These are phyloP conservation scores for Viola odorata DNA, from an alignment of 345 rosid genomes.

Conservation along the genomic window DNA sequence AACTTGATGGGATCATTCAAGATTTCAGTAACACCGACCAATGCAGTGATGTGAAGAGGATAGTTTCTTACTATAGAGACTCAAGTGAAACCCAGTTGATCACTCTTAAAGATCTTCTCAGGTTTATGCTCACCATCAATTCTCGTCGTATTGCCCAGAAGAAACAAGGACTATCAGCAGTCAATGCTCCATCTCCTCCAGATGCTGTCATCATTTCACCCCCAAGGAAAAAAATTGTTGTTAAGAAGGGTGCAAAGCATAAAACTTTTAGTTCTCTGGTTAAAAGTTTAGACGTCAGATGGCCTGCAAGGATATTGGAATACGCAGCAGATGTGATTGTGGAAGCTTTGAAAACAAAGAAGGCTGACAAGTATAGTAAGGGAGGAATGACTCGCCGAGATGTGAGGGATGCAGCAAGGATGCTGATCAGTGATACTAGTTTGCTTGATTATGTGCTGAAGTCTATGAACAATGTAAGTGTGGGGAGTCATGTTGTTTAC, in stretches of 20 bases:
- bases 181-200: slow-evolving; percentile 13
- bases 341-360: slow-evolving; percentile 48
- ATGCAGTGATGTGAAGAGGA: slow-evolving; percentile 35
- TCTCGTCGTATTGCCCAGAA: slow-evolving; percentile 29
- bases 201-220: slow-evolving; percentile 18
- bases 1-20: slow-evolving; percentile 40
- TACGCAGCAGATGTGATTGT: slow-evolving; percentile 80
- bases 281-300: slow-evolving; percentile 59
- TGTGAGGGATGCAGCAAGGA: slow-evolving; percentile 83
- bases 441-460: slow-evolving; percentile 78
- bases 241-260: slow-evolving; percentile 30
- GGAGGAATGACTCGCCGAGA: slow-evolving; percentile 83
- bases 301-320: slow-evolving; percentile 74
- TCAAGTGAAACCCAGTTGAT: slow-evolving; percentile 56
- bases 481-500: slow-evolving; percentile 46
- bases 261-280: slow-evolving; percentile 41
- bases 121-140: slow-evolving; percentile 63
- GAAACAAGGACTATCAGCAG: slow-evolving; percentile 21
- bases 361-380: slow-evolving; percentile 25
- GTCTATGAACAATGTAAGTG: slow-evolving; percentile 67
- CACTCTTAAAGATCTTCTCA: slow-evolving; percentile 62
- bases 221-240: slow-evolving; percentile 24
- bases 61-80: slow-evolving; percentile 46
- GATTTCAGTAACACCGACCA: slow-evolving; percentile 34
- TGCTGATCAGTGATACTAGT: slow-evolving; percentile 87